phyloP scores from a whole-genome alignment of 2,329 filamentous ascomycete genomes.

The Colletotrichum truncatum region DNA sequence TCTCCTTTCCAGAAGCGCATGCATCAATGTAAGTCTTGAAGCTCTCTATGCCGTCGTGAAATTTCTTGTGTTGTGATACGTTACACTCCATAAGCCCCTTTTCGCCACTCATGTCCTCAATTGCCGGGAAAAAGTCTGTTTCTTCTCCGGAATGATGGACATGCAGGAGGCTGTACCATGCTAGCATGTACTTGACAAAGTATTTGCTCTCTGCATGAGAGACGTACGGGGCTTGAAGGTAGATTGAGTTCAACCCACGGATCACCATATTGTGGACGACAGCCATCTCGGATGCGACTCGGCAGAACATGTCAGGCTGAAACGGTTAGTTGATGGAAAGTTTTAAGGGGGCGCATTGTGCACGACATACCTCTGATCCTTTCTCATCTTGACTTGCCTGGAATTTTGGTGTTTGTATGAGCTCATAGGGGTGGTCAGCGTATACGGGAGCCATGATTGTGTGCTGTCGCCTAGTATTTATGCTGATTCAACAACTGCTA shows the following conservation, averaged over 20 bases:
- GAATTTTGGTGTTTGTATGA: background rate
- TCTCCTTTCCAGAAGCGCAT: conserved; percentile 33
- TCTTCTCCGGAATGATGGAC: conserved; percentile 52
- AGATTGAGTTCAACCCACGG: conserved; percentile 48
- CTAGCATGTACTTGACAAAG: conserved; percentile 43
- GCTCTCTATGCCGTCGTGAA: conserved; percentile 41
- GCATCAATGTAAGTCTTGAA: conserved; percentile 39
- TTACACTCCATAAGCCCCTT: conserved; percentile 50
- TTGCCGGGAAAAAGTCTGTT: conserved; percentile 45
- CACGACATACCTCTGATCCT: background rate
- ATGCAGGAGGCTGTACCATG: conserved; percentile 43
- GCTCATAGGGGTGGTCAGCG: conserved; percentile 12
- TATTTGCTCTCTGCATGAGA: conserved; percentile 41
- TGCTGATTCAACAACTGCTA: no score
- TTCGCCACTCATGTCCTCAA: conserved; percentile 45
- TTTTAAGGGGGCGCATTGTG: no score
- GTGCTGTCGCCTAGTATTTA: no score
- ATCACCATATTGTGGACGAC: conserved; percentile 45
- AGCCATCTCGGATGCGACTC: conserved; percentile 41
- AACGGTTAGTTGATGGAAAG: background rate
- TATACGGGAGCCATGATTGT: background rate
- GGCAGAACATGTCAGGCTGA: conserved; percentile 39
- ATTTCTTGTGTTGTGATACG: conserved; percentile 50
- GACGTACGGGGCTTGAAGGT: conserved; percentile 47
- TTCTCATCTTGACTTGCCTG: conserved; percentile 4